Base-by-base conservation (phyloP, 768 basidiomycete species). In the Pulveroboletus frians region DNA sequence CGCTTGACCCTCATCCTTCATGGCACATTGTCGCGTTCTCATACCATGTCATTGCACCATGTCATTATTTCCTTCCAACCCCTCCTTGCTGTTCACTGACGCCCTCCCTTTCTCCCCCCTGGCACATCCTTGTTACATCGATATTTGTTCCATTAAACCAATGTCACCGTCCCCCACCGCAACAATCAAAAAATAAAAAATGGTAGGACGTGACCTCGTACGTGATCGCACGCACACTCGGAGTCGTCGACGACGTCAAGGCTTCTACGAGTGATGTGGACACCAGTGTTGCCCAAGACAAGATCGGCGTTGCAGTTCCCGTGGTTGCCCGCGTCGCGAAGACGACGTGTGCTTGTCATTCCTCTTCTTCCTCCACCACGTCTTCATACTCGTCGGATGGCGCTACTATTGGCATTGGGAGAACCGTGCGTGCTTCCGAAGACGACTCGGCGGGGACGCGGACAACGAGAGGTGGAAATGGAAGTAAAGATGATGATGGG, bases 141-240 rank as follows among this genome's bases (percentile, higher is more conserved):
- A 46, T 23, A 21, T 26, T 21, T n/a, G 40, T 4, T 32, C 44
- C 7, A 35, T 41, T 43, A 17, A 29, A 39, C 21, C 32, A 40
- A 51, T 30, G 40, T 30, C 38, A 34, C 52, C 8, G 6, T 10
- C 18, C 18, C 39, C 17, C 46, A 9, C 21, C 52, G 55, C 43
- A 50, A 29, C 11, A 11, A 38, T 10, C 32, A 32, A 32, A 32
- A 32, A 30, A 30, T 9, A 30, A 30, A 30, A 32, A 32, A 45
- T 43, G 23, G 17, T 32, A 91, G 88, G 88, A 92, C 64, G 80
- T 91, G 47, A 73, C 80, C 3, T 87, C 89, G 17, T 92, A 91
- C 58, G 80, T 83, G 49, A 86, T 92, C 61, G 89, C 85, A 11
- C 83, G 88, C 50, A 90, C 87, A 6, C 75, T 92, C 43, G 88